Percentiles rank a stretch among this genome's conserved stretches.
Evolutionary conservation across 2,329 filamentous ascomycete species (phyloP).

Genomic region (Ceratocystis harringtonii): DNA sequence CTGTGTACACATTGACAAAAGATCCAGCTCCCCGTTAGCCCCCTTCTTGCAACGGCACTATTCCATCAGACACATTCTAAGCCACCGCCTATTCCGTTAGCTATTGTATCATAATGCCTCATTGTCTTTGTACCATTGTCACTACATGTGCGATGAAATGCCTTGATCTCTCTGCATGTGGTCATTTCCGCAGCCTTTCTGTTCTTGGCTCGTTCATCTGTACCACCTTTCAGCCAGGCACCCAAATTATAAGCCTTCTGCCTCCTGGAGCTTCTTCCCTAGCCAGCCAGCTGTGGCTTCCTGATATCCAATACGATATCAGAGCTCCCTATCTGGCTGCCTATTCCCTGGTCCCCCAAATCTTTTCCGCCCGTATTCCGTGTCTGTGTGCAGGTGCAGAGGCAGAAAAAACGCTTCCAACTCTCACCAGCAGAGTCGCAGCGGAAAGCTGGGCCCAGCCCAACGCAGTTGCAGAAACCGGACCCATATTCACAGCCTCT

Average conservation of each 20-base stretch:
- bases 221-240: background rate
- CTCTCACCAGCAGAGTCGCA: background rate
- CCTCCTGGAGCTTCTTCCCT: background rate
- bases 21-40: background rate
- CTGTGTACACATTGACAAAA: background rate
- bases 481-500: no score
- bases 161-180: background rate
- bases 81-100: background rate
- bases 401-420: background rate
- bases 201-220: background rate
- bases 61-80: background rate
- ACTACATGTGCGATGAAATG: background rate
- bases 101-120: background rate
- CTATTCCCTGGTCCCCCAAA: background rate
- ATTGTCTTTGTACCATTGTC: background rate
- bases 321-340: background rate
- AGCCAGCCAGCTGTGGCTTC: background rate
- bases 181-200: background rate
- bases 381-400: background rate
- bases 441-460: background rate
- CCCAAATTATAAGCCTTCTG: background rate
- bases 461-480: no score
- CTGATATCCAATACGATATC: background rate
- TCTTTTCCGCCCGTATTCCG: background rate
- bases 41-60: background rate